Conservation (phyloP, 345 rosid species). For the Arabis alpina region DNA sequence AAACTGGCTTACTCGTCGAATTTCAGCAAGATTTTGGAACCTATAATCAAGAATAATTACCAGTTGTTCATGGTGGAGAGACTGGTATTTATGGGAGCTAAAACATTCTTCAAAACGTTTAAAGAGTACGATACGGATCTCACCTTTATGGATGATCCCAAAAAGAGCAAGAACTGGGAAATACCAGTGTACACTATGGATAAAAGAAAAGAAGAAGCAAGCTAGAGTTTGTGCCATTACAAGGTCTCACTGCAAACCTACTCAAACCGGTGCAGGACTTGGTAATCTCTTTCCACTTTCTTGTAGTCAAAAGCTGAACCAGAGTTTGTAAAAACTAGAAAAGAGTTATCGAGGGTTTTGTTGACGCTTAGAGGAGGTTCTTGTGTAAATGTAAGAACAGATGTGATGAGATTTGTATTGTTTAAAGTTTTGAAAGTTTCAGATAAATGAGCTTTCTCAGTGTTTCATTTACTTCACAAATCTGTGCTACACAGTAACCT, state of each 20-base stretch:
- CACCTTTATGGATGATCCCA: constrained; percentile 85
- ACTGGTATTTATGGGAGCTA: constrained; percentile 88
- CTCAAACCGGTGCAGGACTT: neutral
- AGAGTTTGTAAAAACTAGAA: neutral
- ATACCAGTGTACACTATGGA: constrained; percentile 78
- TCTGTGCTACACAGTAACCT: constrained; percentile 38
- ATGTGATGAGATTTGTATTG: constrained; percentile 17
- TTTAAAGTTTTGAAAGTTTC: neutral
- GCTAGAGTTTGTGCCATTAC: constrained; percentile 38
- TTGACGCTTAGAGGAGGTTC: neutral
- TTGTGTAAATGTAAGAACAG: constrained; percentile 32
- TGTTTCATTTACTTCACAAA: constrained; percentile 11
- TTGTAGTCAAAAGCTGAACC: no score
- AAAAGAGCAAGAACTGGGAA: constrained; percentile 93
- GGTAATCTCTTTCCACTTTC: neutral
- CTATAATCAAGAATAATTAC: constrained; percentile 82
- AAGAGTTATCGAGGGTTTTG: neutral
- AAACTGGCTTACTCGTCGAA: constrained; percentile 89
- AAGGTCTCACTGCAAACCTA: no score
- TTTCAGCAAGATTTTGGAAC: constrained; percentile 71
- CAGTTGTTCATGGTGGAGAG: constrained; percentile 94
- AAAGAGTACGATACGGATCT: constrained; percentile 72
- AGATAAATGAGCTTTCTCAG: constrained; percentile 2
- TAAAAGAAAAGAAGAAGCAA: constrained; percentile 41
- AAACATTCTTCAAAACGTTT: constrained; percentile 78